A percentile compares a stretch with the other conserved stretches of the same genome.
These are phyloP conservation scores for Tagetes patula DNA, from an alignment of 129 eudicot genomes.

Conservation along the genomic window DNA sequence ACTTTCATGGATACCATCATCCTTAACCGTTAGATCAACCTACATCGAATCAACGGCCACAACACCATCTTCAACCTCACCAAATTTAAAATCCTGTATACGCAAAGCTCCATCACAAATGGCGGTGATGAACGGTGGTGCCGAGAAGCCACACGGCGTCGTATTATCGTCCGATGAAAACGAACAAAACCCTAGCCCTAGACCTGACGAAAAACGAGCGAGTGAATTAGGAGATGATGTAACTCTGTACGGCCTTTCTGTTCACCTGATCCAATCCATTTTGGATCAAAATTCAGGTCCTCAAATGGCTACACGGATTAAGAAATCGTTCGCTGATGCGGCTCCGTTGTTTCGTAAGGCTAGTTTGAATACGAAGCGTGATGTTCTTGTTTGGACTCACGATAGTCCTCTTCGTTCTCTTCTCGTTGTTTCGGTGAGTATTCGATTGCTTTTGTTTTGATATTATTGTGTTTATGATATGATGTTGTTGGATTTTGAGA, in stretches of 20 bases:
- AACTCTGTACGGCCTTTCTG: conserved; percentile 43
- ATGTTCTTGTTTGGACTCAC: conserved; percentile 61
- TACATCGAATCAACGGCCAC: conserved; percentile 18
- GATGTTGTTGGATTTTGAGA: conserved; percentile 8
- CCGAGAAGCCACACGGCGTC: conserved; percentile 33
- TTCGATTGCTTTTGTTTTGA: not conserved
- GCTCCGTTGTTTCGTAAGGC: conserved; percentile 65
- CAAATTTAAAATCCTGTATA: conserved; percentile 8
- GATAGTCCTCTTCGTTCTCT: conserved; percentile 73
- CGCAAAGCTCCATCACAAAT: conserved; percentile 14
- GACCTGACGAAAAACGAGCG: conserved; percentile 7
- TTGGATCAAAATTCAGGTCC: conserved; percentile 20
- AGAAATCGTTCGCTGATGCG: conserved; percentile 40
- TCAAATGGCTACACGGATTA: conserved; percentile 45
- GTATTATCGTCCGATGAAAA: conserved; percentile 4
- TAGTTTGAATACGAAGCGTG: conserved; percentile 38
- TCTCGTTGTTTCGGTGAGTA: conserved; percentile 72
- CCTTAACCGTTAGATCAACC: not conserved
- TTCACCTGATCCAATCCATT: conserved; percentile 41
- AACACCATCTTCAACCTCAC: not conserved
- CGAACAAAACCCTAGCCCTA: conserved; percentile 19
- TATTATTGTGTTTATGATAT: not conserved
- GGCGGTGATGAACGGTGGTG: conserved; percentile 36
- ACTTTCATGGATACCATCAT: not conserved
- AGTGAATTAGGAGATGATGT: conserved; percentile 21